These are phyloP conservation scores for Colletotrichum sp. DNA, from an alignment of 2,329 filamentous ascomycete genomes.

Conservation along the genomic window DNA sequence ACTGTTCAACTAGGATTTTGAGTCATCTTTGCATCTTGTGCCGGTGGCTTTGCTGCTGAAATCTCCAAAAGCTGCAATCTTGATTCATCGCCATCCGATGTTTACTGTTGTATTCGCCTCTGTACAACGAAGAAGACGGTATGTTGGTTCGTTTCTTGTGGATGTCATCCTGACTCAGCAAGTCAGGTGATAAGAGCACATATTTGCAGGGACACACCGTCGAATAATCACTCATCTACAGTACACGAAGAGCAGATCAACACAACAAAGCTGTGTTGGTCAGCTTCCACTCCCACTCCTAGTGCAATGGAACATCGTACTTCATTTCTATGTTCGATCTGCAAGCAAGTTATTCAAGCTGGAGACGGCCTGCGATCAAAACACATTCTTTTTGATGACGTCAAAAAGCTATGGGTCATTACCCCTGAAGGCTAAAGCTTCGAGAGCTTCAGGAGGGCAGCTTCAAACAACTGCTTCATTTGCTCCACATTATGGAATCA, in stretches of 20 bases:
- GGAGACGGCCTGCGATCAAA: neutral
- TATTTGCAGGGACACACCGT: neutral
- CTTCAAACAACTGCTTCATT: neutral
- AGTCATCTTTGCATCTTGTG: neutral
- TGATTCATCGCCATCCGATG: neutral
- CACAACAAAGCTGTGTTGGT: neutral
- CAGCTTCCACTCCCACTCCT: neutral
- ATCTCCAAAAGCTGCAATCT: neutral
- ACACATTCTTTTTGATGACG: neutral
- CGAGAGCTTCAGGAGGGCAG: neutral
- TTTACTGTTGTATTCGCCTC: rapidly evolving
- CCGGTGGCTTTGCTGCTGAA: neutral
- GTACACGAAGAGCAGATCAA: neutral
- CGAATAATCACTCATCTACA: neutral
- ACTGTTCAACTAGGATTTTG: neutral
- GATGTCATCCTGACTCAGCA: neutral
- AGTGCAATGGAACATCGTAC: neutral
- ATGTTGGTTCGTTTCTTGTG: neutral
- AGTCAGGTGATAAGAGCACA: neutral
- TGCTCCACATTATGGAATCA: neutral
- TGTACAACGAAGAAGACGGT: neutral
- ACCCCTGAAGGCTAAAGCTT: neutral
- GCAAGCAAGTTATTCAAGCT: neutral
- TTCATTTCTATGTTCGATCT: neutral
- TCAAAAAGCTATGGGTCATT: neutral